Evolutionary conservation across 2,329 filamentous ascomycete species (phyloP).

Genomic region (Colletotrichum karsti): DNA sequence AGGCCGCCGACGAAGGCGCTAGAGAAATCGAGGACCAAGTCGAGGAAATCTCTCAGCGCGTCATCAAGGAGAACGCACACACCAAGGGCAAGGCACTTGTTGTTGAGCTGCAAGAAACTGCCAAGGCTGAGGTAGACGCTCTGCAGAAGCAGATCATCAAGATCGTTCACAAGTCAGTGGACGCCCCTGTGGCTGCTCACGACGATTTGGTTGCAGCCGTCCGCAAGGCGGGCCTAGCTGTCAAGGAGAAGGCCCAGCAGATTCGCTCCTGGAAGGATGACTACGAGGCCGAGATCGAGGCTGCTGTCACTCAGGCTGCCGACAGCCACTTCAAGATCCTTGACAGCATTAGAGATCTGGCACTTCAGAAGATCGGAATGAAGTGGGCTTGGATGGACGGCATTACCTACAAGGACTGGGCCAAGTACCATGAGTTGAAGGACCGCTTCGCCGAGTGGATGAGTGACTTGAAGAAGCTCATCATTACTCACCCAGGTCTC

Average conservation of each 20-base stretch:
- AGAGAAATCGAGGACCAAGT: conserved; percentile 76
- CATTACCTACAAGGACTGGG: conserved; percentile 97
- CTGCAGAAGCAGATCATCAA: conserved; percentile 75
- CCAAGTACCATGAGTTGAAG: conserved; percentile 90
- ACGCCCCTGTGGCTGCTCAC: conserved; percentile 49
- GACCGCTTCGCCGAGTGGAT: conserved; percentile 86
- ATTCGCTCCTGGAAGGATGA: conserved; percentile 79
- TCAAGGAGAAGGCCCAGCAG: conserved; percentile 81
- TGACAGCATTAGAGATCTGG: conserved; percentile 82
- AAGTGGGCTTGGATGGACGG: conserved; percentile 96
- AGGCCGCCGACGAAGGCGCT: conserved; percentile 83
- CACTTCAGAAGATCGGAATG: conserved; percentile 91
- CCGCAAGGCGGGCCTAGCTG: conserved; percentile 72
- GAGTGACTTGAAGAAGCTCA: conserved; percentile 79
- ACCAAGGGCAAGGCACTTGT: conserved; percentile 73
- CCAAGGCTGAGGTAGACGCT: conserved; percentile 68
- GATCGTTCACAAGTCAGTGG: conserved; percentile 64
- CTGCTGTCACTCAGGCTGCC: conserved; percentile 76
- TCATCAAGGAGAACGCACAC: conserved; percentile 71
- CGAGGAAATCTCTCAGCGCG: conserved; percentile 62
- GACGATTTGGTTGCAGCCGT: conserved; percentile 59
- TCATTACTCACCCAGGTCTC: conserved; percentile 77
- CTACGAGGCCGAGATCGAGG: conserved; percentile 75
- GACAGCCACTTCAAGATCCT: conserved; percentile 84
- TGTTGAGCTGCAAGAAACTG: conserved; percentile 72